Evolutionary conservation across 805 yeast species (phyloP), one percentile per base, ranked within the genome.

Genomic region (Metschnikowia matae): DNA sequence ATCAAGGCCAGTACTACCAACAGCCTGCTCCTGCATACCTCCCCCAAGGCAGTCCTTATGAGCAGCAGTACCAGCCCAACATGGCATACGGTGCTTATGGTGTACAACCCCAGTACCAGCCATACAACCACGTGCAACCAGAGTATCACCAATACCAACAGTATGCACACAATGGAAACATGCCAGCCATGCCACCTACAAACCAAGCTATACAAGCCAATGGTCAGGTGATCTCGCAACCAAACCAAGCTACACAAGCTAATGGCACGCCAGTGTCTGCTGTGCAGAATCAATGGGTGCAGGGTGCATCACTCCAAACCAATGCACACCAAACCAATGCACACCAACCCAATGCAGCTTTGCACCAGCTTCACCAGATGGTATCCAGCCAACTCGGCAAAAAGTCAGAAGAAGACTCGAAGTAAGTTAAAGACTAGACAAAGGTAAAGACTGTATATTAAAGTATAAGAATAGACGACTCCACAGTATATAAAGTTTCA

Each of bases 361-460:
- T 55, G 41, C 58, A 53, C 15, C 59, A 57, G 37, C 52, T 57
- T 26, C 60, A 57, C 43, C 59, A 54, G 42, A 44, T 55, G 53
- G 59, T 57, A 37, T 54, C 56, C 15, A 53, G 45, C 23, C 54
- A 52, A 21, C 52, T 57, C n/a, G 36, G 34, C 15, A 46, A 52
- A 10, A 48, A 42, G 23, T 40, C 36, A 17, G 40, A 7, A 17
- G 44, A 38, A 21, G 48, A 35, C 15, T 13, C 35, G 17, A 13
- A 35, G 17, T 44, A 40, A 33, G 15, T 21, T 4, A 38, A 20
- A 14, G 10, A 4, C 15, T 20, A 13, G 29, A 20, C 7, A n/a
- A 13, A 20, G n/a, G n/a, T 26, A 13, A 36, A 36, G n/a, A 36
- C 39, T 36, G 6, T 34, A n/a, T 17, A 15, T 34, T n/a, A 18